Base-by-base conservation (phyloP, 1,284 basidiomycete species). In the Vanrija sp. region DNA sequence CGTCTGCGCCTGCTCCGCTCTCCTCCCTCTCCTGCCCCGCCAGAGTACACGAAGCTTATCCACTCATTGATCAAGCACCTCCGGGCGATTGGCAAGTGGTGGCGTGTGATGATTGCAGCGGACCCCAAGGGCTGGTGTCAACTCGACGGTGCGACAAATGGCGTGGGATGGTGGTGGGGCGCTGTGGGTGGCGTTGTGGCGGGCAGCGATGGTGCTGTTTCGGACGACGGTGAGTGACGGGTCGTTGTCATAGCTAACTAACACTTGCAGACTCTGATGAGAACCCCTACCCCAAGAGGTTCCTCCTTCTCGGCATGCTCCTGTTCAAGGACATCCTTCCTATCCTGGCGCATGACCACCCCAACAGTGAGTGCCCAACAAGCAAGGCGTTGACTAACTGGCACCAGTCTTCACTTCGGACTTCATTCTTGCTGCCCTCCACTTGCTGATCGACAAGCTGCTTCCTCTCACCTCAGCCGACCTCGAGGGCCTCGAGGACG, bases 251-350 rank as follows among this genome's bases (percentile, higher is more conserved):
- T 14, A 25, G 28, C 57, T 56, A 19, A 54, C 57, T 56, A 19
- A 54, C 43, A 26, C 6, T 15, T 4, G 10, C 51, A 74, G 72
- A 74, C 46, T 65, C 65, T 4, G 67, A 68, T 44, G 52, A 52
- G 14, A 65, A 64, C 19, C 62, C 67, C 1, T 76, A 75, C 52
- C 76, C 76, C 3, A 75, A 75, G 50, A 62, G 86, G 6, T 87
- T 91, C 67, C 78, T 94, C 52, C 86, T 94, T 0, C 87, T 92
- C 62, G 88, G 87, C 0, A 86, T 95, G 84, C 85, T 89, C 2
- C 77, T 95, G 3, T 92, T 94, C 79, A 91, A 89, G 69, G 91
- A 93, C 47, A 71, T 78, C 18, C 57, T 78, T 8, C 74, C 75
- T 1, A 72, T 75, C 14, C 62, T 77, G 6, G 68, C 74, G 0